Evolutionary conservation across 2,329 filamentous ascomycete species (phyloP).

Genomic region (Lithohypha guttulata): DNA sequence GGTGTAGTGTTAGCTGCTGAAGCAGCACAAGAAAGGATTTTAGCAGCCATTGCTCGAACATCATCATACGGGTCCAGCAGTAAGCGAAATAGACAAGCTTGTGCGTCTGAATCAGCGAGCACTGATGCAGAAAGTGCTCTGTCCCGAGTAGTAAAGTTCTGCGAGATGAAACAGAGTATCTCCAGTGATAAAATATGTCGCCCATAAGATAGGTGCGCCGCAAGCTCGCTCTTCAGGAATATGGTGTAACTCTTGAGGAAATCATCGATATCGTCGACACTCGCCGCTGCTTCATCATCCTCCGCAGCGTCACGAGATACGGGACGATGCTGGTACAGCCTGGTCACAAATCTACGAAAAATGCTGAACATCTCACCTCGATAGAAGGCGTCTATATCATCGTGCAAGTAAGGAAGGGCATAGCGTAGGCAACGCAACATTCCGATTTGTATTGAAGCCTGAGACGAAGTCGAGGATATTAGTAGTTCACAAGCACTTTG

Average conservation of each 20-base stretch:
- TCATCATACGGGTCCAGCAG: constrained; percentile 89
- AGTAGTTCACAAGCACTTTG: constrained; percentile 74
- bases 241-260: constrained; percentile 11
- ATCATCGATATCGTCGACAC: background rate
- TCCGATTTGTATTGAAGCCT: constrained; percentile 55
- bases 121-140: background rate
- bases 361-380: constrained; percentile 69
- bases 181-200: constrained; percentile 73
- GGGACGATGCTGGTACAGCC: constrained; percentile 8
- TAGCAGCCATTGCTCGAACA: constrained; percentile 51
- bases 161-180: constrained; percentile 49
- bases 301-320: no score
- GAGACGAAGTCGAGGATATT: constrained; percentile 62
- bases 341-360: constrained; percentile 52
- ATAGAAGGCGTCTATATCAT: constrained; percentile 77
- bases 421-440: constrained; percentile 53
- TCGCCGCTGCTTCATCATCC: no score
- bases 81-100: constrained; percentile 59
- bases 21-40: constrained; percentile 28
- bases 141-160: background rate
- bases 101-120: constrained; percentile 27
- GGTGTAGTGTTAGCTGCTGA: no score
- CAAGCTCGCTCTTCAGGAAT: constrained; percentile 50
- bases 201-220: constrained; percentile 77
- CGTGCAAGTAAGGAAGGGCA: constrained; percentile 61